Evolutionary conservation across 306 rosid species (phyloP), one percentile per base, ranked within the genome.

Genomic region (Vigna radiata): DNA sequence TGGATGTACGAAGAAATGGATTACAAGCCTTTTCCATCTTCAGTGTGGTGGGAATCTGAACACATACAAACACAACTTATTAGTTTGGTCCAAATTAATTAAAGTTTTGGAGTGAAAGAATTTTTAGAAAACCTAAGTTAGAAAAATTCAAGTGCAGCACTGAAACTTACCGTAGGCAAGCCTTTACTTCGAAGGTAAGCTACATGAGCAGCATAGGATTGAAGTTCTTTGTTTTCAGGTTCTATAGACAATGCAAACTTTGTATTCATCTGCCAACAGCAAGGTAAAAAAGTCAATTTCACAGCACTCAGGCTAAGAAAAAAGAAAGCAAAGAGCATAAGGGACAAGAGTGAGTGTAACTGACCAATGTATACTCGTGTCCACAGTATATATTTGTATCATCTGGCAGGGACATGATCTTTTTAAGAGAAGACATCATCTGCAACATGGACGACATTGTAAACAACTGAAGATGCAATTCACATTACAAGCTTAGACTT

Each of bases 301-400:
- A 13, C 33, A 8, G 65, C 29, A 65, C 63, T 67, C 49, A 1
- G 58, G 73, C 31, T 15, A 44, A 47, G 27, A 47, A 75, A 41
- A 75, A 66, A 46, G 41, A 60, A 29, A 25, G 68, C 61, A 53
- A 60, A 81, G 29, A 53, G 81, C n/a, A 65, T n/a, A n/a, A 58
- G 50, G 70, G 43, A 17, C 1, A 13, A 69, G 55, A 52, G 29
- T 55, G 27, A 47, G 71, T 52, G 53, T 44, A 63, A 79, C 93
- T 75, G 49, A 95, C 97, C 97, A 92, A 75, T 17, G 99, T 92
- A 83, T 95, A 92, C 69, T 92, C 97, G 44, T 95, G 99, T 70
- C 99, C 97, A 61, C 93, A 92, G 69, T 90, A 95, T 70, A 95
- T 79, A 81, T 65, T 83, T 50, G 99, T 95, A 68, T 85, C 87